Conservation (phyloP, 192 early-diverging fungal genomes). For the Backusella parvicylindrica region DNA sequence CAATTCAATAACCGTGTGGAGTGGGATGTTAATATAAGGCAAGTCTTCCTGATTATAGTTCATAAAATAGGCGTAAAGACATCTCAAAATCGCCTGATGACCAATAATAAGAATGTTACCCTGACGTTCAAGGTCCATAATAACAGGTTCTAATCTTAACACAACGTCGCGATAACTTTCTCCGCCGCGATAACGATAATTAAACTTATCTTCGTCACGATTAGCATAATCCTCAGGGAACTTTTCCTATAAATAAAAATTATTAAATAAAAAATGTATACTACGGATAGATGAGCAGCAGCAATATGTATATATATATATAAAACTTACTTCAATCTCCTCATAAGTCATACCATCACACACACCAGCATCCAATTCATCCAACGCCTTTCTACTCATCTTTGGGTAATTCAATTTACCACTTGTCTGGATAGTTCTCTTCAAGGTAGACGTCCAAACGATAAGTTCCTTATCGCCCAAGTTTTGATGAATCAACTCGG, state of each 20-base stretch:
- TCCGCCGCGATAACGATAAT: constrained; percentile 75
- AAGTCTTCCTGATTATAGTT: constrained; percentile 92
- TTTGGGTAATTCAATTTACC: constrained; percentile 79
- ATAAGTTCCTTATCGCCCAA: constrained; percentile 74
- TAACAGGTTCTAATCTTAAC: constrained; percentile 93
- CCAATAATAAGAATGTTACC: constrained; percentile 95
- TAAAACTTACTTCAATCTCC: constrained; percentile 94
- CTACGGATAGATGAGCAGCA: too few species aligned
- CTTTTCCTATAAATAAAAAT: too few species aligned
- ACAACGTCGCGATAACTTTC: constrained; percentile 95
- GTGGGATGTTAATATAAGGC: constrained; percentile 98
- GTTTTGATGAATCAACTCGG: constrained; percentile 71
- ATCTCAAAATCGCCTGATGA: constrained; percentile 96
- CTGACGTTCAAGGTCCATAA: constrained; percentile 98
- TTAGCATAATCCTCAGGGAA: constrained; percentile 94
- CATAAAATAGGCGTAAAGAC: constrained; percentile 97
- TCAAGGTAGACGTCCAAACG: constrained; percentile 96
- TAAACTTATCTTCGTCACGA: constrained; percentile 96
- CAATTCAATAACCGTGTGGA: constrained; percentile 96
- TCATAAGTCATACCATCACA: constrained; percentile 99
- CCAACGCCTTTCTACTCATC: constrained; percentile 94
- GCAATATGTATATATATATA: too few species aligned
- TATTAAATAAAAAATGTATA: too few species aligned
- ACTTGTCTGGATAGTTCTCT: constrained; percentile 90
- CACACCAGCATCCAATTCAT: constrained; percentile 95